Evolutionary conservation across 768 basidiomycete genomes (phyloP).

Genomic region (Suillus occidentalis): DNA sequence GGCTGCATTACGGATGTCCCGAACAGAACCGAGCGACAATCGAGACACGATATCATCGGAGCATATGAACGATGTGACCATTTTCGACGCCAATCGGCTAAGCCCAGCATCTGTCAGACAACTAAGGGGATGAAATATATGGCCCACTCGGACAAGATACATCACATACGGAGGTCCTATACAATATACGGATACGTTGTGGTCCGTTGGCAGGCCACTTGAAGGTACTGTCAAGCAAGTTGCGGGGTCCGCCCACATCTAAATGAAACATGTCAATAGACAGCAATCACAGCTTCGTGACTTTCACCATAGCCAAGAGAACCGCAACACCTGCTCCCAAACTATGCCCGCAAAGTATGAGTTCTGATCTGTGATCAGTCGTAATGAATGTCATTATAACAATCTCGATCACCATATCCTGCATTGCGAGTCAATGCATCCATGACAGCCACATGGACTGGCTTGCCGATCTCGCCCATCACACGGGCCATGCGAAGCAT

Average conservation of each 20-base stretch:
- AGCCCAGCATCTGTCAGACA: conserved; percentile 63
- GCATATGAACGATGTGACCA: conserved; percentile 79
- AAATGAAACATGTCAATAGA: conserved; percentile 4
- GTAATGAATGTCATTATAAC: neutral
- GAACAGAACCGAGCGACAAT: conserved; percentile 73
- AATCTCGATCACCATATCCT: conserved; percentile 54
- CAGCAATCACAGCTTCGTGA: neutral
- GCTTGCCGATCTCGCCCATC: conserved; percentile 76
- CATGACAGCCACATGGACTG: conserved; percentile 73
- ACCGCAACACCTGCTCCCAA: conserved; percentile 82
- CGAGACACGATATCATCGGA: conserved; percentile 82
- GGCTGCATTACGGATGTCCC: conserved; percentile 72
- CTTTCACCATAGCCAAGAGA: conserved; percentile 66
- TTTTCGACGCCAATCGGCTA: conserved; percentile 54
- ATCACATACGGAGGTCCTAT: conserved; percentile 73
- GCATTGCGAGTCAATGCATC: conserved; percentile 69
- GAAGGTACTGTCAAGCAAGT: conserved; percentile 69
- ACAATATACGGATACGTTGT: conserved; percentile 72
- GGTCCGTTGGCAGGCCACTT: conserved; percentile 67
- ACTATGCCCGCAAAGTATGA: conserved; percentile 81
- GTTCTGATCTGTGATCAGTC: conserved; percentile 40
- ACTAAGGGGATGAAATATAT: conserved; percentile 31
- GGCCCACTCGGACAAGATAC: neutral
- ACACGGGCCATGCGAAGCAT: conserved; percentile 77
- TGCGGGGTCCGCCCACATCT: conserved; percentile 87